Conservation (phyloP, 208 protist genomes). For the Leishmania amazonensis region DNA sequence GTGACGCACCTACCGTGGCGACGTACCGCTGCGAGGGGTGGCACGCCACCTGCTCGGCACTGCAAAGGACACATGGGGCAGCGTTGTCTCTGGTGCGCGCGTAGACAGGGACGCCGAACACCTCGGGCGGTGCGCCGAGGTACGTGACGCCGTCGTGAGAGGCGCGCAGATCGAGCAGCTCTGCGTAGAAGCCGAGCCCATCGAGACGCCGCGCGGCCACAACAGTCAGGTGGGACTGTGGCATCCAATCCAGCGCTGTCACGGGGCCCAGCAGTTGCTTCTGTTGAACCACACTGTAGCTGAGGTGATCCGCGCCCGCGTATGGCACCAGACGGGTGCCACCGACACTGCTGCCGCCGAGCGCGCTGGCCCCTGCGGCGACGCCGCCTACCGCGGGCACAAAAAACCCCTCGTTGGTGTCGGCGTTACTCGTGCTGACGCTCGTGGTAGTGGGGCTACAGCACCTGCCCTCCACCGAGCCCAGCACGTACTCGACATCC, state of each 20-base stretch:
- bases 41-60: conserved; percentile 68
- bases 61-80: conserved; percentile 40
- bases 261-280: conserved; percentile 47
- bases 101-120: conserved; percentile 25
- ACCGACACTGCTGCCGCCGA: conserved; percentile 6
- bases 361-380: not conserved
- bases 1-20: conserved; percentile 47
- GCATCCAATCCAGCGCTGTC: conserved; percentile 74
- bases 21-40: conserved; percentile 61
- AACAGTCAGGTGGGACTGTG: conserved; percentile 55
- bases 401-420: conserved; percentile 8
- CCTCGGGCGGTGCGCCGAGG: conserved; percentile 46
- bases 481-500: conserved; percentile 54
- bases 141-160: conserved; percentile 53
- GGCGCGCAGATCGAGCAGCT: conserved; percentile 73
- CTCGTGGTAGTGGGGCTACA: conserved; percentile 21
- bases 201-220: conserved; percentile 53
- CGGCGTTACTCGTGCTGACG: conserved; percentile 17
- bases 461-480: conserved; percentile 19
- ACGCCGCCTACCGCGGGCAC: not conserved
- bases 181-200: conserved; percentile 55
- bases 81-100: not conserved
- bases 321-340: conserved; percentile 6
- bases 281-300: conserved; percentile 36
- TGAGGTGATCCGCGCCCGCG: conserved; percentile 22